Conservation (phyloP, 345 rosid genomes). For the Pugionium dolabratum region DNA sequence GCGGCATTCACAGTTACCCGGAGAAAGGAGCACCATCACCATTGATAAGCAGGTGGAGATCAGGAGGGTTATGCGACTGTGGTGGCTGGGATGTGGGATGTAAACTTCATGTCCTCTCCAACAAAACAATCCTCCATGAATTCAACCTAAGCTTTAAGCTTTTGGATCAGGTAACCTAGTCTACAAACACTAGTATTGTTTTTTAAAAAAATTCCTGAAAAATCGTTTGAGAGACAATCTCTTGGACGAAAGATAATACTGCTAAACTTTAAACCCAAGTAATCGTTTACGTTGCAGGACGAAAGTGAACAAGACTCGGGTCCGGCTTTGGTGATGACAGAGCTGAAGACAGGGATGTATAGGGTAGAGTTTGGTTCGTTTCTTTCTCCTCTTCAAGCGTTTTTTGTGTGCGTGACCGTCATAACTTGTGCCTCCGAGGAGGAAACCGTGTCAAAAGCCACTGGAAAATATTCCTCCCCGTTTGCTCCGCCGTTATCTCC, state of each 20-base stretch:
- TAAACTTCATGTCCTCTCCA: conserved; percentile 56
- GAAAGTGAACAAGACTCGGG: conserved; percentile 19
- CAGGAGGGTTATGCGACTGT: conserved; percentile 85
- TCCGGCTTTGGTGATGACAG: conserved; percentile 57
- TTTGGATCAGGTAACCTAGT: conserved; percentile 51
- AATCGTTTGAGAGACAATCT: no score
- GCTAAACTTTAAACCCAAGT: no score
- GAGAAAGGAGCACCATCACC: conserved; percentile 70
- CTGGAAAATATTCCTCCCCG: conserved; percentile 41
- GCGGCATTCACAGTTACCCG: conserved; percentile 73
- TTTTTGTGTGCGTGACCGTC: conserved; percentile 65
- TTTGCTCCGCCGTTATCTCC: conserved; percentile 80
- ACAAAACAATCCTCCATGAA: conserved; percentile 32
- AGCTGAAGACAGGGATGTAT: conserved; percentile 57
- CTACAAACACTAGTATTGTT: no score
- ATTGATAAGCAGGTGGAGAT: conserved; percentile 74
- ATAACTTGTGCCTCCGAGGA: conserved; percentile 41
- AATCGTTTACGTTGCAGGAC: conserved; percentile 25
- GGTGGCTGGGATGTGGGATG: conserved; percentile 99
- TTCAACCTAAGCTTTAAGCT: conserved; percentile 53
- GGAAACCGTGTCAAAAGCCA: conserved; percentile 35
- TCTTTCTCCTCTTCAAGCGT: conserved; percentile 71
- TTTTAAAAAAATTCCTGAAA: no score
- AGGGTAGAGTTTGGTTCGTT: conserved; percentile 62
- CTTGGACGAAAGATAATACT: background rate